Percentiles rank a stretch among this genome's conserved stretches.
Evolutionary conservation across 257 asterid genomes (phyloP).

Genomic region (Solanum phureja): DNA sequence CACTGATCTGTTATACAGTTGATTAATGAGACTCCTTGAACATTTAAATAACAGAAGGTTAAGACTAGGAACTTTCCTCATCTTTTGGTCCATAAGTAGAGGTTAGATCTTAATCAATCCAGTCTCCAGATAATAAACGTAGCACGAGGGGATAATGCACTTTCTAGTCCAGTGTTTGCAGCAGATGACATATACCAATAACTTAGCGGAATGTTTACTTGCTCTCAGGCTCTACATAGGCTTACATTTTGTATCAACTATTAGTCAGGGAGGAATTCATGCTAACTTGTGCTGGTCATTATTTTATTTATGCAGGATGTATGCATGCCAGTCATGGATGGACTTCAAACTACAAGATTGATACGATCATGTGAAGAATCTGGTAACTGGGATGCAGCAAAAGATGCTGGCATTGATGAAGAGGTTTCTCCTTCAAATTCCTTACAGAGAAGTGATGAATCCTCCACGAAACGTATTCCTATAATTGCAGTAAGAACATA

Average conservation of each 20-base stretch:
- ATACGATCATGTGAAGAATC: conserved; percentile 79
- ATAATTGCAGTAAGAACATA: conserved; percentile 56
- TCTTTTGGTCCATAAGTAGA: not conserved
- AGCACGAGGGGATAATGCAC: not conserved
- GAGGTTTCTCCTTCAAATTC: conserved; percentile 26
- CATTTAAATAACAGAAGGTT: not conserved
- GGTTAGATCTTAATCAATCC: not conserved
- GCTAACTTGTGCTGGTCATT: not conserved
- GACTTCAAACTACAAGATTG: conserved; percentile 72
- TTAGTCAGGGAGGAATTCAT: not conserved
- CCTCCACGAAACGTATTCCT: conserved; percentile 41
- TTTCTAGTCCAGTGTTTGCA: not conserved
- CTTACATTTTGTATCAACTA: not conserved
- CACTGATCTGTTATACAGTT: not conserved
- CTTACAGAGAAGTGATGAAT: conserved; percentile 9
- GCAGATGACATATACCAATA: not conserved
- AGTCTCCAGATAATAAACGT: not conserved
- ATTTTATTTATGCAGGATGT: conserved; percentile 49
- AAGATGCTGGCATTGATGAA: conserved; percentile 52
- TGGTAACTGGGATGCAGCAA: conserved; percentile 81
- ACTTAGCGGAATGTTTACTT: not conserved
- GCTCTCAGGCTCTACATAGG: not conserved
- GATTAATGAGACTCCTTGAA: not conserved
- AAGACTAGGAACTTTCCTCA: not conserved
- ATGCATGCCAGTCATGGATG: conserved; percentile 92